Base-by-base conservation (phyloP, 257 asterid species). In the Petunia axillaris region DNA sequence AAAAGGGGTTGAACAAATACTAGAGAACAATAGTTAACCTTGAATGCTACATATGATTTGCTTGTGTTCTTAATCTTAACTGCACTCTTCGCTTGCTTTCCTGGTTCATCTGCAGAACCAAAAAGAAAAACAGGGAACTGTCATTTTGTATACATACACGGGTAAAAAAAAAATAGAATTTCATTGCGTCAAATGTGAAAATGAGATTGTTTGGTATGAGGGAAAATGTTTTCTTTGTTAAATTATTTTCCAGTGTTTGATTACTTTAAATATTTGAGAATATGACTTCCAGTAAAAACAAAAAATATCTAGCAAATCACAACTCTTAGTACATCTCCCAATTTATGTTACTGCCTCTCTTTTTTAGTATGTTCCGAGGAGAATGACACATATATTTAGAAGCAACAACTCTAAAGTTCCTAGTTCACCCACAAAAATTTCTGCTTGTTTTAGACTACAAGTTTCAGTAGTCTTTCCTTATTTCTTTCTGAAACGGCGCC, bases 11-110 rank as follows among this genome's bases (percentile, higher is more conserved):
- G 39, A 59, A 59, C 6, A 50, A 48, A 38, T 25, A 71, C 46
- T 71, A 36, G 3, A 35, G 13, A 13, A 36, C 9, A 25, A 8
- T 71, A 77, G 6, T 41, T 41, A 48, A 81, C 80, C 85, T 82
- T 76, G 66, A 82, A 82, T 9, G 85, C 85, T 1, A 82, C 82
- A 82, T 13, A 55, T 46, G 64, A 77, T 79, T 65, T 82, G 82
- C 74, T 82, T 6, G 57, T 15, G 67, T 82, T 82, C 82, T 77
- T 82, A 6, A 82, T 78, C 78, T 38, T 77, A n/a, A 82, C 55
- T 10, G 81, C 85, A 82, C 85, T 82, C 46, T 68, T 77, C 5
- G 55, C 85, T 73, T 82, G 85, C 71, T 82, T 82, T 13, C 85
- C 85, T 0, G 85, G 82, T 82, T 82, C 85, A 82, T 82, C 85